Percentiles rank a stretch among this genome's conserved stretches.
These are phyloP conservation scores for Herpetospermum pedunculosum DNA, from an alignment of 306 rosid species.

Conservation along the genomic window DNA sequence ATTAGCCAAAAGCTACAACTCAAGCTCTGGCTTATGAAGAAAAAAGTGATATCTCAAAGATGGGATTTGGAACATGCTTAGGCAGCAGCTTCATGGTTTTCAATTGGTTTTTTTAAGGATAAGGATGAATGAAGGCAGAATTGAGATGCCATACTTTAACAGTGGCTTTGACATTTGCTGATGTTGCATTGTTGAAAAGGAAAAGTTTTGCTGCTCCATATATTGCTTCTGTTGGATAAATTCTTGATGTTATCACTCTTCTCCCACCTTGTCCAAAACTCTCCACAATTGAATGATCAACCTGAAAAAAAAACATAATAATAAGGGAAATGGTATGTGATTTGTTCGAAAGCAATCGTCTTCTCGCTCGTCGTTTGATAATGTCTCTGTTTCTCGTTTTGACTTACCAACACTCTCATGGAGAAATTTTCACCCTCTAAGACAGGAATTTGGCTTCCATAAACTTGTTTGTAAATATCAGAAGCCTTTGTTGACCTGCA, in stretches of 20 bases:
- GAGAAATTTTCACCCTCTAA: slow-evolving; percentile 48
- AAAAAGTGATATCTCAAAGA: neutral
- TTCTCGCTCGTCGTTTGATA: no score
- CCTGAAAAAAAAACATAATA: slow-evolving; percentile 18
- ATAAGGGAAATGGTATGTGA: neutral
- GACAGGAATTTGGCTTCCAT: slow-evolving; percentile 54
- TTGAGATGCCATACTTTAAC: slow-evolving; percentile 60
- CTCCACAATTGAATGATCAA: slow-evolving; percentile 77
- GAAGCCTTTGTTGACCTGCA: slow-evolving; percentile 69
- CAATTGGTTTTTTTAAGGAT: slow-evolving; percentile 22
- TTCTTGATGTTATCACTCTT: slow-evolving; percentile 52
- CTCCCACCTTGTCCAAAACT: slow-evolving; percentile 85
- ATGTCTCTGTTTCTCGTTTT: no score
- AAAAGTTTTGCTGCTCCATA: slow-evolving; percentile 68
- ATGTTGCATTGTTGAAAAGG: slow-evolving; percentile 72
- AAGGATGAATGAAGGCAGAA: slow-evolving; percentile 69
- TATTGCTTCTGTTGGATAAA: slow-evolving; percentile 82
- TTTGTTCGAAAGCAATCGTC: no score
- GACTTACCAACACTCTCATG: slow-evolving; percentile 54
- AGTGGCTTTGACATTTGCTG: slow-evolving; percentile 42
- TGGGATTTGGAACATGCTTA: neutral
- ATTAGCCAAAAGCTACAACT: neutral
- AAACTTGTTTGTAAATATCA: slow-evolving; percentile 38
- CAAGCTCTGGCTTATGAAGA: neutral
- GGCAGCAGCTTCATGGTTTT: neutral